phyloP scores from a whole-genome alignment of 1,284 basidiomycete species.

The Cutaneotrichosporon dermatis region DNA sequence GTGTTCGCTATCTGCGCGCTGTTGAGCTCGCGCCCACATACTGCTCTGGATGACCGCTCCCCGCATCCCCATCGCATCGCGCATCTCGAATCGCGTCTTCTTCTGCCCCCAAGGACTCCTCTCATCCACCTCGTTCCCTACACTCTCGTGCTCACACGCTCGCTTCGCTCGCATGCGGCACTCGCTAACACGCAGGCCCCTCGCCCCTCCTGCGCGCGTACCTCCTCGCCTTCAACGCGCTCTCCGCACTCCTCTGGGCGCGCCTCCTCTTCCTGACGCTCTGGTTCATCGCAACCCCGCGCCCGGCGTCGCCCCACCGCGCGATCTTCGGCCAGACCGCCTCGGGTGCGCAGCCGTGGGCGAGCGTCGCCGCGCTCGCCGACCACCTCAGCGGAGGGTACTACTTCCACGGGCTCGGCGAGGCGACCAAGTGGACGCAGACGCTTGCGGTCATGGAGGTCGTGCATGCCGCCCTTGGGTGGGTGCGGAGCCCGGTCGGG shows the following conservation, averaged over 20 bases:
- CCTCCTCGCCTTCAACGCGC: conserved; percentile 70
- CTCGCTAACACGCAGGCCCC: conserved; percentile 12
- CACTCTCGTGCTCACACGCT: not conserved
- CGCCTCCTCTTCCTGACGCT: conserved; percentile 59
- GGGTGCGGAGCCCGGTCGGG: conserved; percentile 76
- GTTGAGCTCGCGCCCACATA: too few species aligned
- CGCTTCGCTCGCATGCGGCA: too few species aligned
- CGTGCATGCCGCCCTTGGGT: conserved; percentile 71
- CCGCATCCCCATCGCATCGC: too few species aligned
- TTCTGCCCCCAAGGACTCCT: not conserved
- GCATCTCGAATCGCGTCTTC: too few species aligned
- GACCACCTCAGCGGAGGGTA: conserved; percentile 55
- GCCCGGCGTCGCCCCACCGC: conserved; percentile 2
- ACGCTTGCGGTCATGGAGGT: conserved; percentile 76
- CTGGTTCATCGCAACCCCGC: conserved; percentile 35
- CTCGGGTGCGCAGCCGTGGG: conserved; percentile 1
- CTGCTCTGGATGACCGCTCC: too few species aligned
- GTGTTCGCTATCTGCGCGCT: too few species aligned
- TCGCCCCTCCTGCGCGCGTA: conserved; percentile 53
- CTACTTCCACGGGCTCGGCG: conserved; percentile 55
- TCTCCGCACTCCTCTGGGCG: conserved; percentile 68
- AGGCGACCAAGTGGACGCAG: conserved; percentile 68
- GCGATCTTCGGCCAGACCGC: conserved; percentile 10
- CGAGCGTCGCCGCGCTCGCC: conserved; percentile 46
- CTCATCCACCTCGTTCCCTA: not conserved